Evolutionary conservation across 371 early-diverging fungal genomes (phyloP).

Genomic region (Polyrhizophydium stewartii): DNA sequence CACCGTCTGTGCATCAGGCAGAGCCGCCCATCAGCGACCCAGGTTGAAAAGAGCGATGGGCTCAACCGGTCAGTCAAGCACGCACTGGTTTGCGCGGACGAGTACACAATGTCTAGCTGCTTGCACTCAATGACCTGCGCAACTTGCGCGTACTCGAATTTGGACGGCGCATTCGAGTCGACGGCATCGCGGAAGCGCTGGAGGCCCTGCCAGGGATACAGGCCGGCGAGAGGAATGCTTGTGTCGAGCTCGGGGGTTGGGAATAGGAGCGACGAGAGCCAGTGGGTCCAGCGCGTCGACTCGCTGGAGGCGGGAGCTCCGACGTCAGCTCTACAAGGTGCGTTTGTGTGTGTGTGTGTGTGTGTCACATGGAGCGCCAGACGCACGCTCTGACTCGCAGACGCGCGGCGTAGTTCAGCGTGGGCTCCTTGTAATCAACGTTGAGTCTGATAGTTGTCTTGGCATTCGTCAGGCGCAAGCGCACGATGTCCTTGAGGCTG

Average conservation of each 20-base stretch:
- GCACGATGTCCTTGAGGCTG: conserved; percentile 54
- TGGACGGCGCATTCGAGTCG: conserved; percentile 23
- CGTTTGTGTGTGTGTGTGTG: neutral
- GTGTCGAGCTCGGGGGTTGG: neutral
- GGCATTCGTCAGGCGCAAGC: conserved; percentile 49
- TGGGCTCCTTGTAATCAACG: conserved; percentile 57
- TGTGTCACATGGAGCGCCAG: neutral
- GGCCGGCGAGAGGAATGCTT: neutral
- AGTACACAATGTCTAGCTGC: conserved; percentile 58
- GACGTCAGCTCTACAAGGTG: neutral
- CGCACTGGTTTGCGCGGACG: too few species aligned
- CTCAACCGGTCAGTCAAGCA: too few species aligned
- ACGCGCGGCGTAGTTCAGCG: conserved; percentile 38
- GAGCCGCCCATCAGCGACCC: too few species aligned
- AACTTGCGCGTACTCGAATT: conserved; percentile 70
- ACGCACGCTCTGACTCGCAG: conserved; percentile 17
- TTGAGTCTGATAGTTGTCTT: conserved; percentile 60
- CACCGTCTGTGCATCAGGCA: neutral
- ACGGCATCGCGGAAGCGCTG: conserved; percentile 38
- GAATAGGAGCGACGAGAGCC: neutral
- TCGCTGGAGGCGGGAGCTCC: neutral
- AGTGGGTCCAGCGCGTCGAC: neutral
- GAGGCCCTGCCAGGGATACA: conserved; percentile 39
- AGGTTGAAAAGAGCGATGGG: too few species aligned
- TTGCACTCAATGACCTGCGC: conserved; percentile 62